Evolutionary conservation across 2,329 filamentous ascomycete species (phyloP), one percentile per base, ranked within the genome.

Genomic region (Fusarium goolgardi): DNA sequence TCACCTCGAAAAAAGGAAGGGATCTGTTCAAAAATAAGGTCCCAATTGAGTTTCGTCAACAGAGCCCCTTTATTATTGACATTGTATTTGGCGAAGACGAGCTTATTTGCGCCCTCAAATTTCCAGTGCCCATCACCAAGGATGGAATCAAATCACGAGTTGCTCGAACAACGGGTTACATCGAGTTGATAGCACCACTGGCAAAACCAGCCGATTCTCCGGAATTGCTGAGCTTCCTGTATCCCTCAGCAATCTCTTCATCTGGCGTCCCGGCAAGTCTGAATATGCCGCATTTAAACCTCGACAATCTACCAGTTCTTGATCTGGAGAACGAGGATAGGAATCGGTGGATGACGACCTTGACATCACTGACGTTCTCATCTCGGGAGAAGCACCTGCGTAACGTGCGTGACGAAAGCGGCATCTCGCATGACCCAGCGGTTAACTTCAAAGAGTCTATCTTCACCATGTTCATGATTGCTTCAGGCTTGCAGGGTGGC

Each of bases 371-470:
- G 34, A 78, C 77, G 31, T 84, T 83, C 71, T 83, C 82, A 3
- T 40, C 73, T 3, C 77, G 79, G 16, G 83, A 85, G 66, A 80
- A 77, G 55, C 55, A 51, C 4, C 54, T 81, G 2, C 79, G 82
- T 5, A 73, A 78, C 1, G 58, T 68, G 3, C 55, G 68, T 6
- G 59, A 73, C 18, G 60, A 61, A 2, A 67, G 59, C 21, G 65
- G 67, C n/a, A 67, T 78, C 18, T 61, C 75, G 7, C 40, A 73
- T 1, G 75, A 81, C 5, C 57, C 74, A 5, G 78, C 82, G 0
- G 70, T 82, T 51, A 81, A 83, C 68, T 81, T 85, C 72, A 85
- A 85, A 63, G 81, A 84, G 59, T 81, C 82, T 0, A 54, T 85
- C 13, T 81, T 82, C 59, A 80, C 79, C 34, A 80, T 85, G 71